Evolutionary conservation across 345 rosid species (phyloP).

Genomic region (Xanthoceras sorbifolium): DNA sequence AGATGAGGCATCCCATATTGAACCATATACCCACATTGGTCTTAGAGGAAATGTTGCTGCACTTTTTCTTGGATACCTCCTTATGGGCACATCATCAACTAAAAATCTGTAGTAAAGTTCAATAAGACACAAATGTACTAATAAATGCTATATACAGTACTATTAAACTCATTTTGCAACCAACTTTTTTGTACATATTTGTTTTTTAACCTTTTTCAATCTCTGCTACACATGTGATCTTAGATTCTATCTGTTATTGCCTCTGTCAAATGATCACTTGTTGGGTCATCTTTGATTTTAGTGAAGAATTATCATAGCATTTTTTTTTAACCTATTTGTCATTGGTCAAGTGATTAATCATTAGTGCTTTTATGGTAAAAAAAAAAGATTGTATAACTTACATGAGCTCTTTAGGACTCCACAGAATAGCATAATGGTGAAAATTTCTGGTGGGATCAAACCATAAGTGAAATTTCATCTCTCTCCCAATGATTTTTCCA

Average conservation of each 20-base stretch:
- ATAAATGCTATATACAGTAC: not conserved
- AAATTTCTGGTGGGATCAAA: slow-evolving; percentile 84
- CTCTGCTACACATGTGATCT: not conserved
- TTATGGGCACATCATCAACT: slow-evolving; percentile 90
- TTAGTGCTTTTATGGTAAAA: not conserved
- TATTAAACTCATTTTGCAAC: slow-evolving; percentile 13
- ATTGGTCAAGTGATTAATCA: slow-evolving; percentile 11
- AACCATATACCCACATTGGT: slow-evolving; percentile 97
- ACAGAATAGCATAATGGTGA: slow-evolving; percentile 89
- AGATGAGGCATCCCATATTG: slow-evolving; percentile 98
- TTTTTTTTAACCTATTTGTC: not conserved
- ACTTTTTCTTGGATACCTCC: slow-evolving; percentile 88
- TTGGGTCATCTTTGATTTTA: not conserved
- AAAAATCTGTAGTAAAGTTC: slow-evolving; percentile 55
- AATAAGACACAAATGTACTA: not conserved
- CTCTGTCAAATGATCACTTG: not conserved
- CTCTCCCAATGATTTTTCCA: slow-evolving; percentile 86
- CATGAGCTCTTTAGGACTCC: slow-evolving; percentile 96
- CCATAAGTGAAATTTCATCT: slow-evolving; percentile 91
- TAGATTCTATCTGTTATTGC: not conserved
- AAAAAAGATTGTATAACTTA: slow-evolving; percentile 41
- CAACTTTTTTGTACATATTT: not conserved
- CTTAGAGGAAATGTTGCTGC: slow-evolving; percentile 75
- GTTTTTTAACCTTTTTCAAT: too few relatives aligned
- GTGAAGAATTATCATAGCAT: not conserved